phyloP scores from a whole-genome alignment of 1,284 basidiomycete species.

The Pascua guehoae region DNA sequence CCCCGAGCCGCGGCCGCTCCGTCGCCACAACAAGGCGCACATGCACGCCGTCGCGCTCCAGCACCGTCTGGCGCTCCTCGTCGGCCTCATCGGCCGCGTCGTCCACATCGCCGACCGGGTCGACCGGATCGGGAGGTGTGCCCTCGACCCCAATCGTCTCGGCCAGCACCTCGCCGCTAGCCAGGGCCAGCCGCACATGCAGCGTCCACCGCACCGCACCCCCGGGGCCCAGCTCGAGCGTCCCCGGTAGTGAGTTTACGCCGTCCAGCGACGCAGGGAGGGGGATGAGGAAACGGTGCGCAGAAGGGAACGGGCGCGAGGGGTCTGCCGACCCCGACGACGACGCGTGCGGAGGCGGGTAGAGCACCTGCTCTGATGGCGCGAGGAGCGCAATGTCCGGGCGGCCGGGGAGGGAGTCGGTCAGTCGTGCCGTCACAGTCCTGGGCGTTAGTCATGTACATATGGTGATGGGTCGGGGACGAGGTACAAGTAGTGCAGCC shows the following conservation, averaged over 20 bases:
- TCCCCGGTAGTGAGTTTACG: conserved; percentile 29
- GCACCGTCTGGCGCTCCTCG: conserved; percentile 25
- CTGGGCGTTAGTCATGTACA: conserved; percentile 18
- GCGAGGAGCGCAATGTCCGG: conserved; percentile 25
- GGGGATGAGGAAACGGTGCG: conserved; percentile 36
- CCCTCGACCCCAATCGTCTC: conserved; percentile 36
- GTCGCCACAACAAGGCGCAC: conserved; percentile 34
- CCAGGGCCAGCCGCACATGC: conserved; percentile 24
- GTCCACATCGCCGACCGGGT: conserved; percentile 8
- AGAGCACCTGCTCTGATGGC: conserved; percentile 25
- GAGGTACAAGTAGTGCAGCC: background rate
- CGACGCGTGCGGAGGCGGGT: conserved; percentile 19
- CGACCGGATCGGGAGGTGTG: conserved; percentile 26
- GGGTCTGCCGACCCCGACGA: conserved; percentile 9
- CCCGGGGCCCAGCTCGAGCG: conserved; percentile 33
- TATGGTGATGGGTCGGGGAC: background rate
- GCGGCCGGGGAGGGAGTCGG: conserved; percentile 25
- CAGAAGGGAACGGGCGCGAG: conserved; percentile 23
- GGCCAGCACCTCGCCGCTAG: conserved; percentile 20
- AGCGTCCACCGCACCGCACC: conserved; percentile 33
- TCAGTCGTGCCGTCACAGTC: conserved; percentile 26
- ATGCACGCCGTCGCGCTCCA: conserved; percentile 32
- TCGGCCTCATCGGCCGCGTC: background rate
- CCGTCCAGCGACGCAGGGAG: conserved; percentile 22
- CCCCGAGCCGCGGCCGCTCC: conserved; percentile 30